A percentile compares a stretch with the other conserved stretches of the same genome.
phyloP scores from a whole-genome alignment of 2,329 filamentous ascomycete genomes.

The Pseudogymnoascus sp. region DNA sequence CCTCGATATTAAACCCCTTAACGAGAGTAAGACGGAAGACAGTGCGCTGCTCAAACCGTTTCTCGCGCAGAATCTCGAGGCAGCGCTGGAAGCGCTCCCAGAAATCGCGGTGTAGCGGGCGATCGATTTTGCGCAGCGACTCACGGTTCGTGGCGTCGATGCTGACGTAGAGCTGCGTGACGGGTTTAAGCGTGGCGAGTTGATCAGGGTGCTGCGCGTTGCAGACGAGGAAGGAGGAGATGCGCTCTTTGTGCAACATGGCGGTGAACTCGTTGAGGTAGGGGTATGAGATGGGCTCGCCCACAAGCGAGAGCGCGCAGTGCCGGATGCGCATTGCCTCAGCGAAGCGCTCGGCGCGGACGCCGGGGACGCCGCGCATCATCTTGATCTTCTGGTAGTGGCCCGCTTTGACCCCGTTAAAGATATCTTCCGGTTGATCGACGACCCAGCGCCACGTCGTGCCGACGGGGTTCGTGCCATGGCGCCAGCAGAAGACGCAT shows the following conservation, averaged over 20 bases:
- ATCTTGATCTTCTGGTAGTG: slow-evolving; percentile 98
- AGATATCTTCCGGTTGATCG: slow-evolving; percentile 82
- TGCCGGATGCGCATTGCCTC: slow-evolving; percentile 92
- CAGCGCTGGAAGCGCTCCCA: slow-evolving; percentile 94
- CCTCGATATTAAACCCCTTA: slow-evolving; percentile 96
- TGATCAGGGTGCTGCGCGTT: slow-evolving; percentile 95
- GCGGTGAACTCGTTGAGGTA: slow-evolving; percentile 87
- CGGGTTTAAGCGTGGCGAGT: slow-evolving; percentile 68
- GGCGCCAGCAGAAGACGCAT: slow-evolving; percentile 97
- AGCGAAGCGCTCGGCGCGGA: slow-evolving; percentile 81
- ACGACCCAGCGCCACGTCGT: slow-evolving; percentile 97
- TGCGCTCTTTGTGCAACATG: slow-evolving; percentile 76
- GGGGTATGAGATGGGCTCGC: slow-evolving; percentile 98
- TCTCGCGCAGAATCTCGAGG: slow-evolving; percentile 77
- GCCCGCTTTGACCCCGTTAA: slow-evolving; percentile 78
- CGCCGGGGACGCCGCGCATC: slow-evolving; percentile 87
- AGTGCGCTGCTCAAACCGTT: slow-evolving; percentile 77
- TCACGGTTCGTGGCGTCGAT: slow-evolving; percentile 92
- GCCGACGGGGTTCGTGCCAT: slow-evolving; percentile 92
- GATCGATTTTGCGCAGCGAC: slow-evolving; percentile 77
- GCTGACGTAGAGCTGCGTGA: slow-evolving; percentile 92
- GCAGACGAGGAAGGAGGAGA: slow-evolving; percentile 92
- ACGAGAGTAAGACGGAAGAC: slow-evolving; percentile 93
- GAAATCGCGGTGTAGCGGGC: slow-evolving; percentile 89
- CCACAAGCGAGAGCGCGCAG: slow-evolving; percentile 84